Evolutionary conservation across 2,329 filamentous ascomycete species (phyloP).

Genomic region (Scortechinia acanthostroma): DNA sequence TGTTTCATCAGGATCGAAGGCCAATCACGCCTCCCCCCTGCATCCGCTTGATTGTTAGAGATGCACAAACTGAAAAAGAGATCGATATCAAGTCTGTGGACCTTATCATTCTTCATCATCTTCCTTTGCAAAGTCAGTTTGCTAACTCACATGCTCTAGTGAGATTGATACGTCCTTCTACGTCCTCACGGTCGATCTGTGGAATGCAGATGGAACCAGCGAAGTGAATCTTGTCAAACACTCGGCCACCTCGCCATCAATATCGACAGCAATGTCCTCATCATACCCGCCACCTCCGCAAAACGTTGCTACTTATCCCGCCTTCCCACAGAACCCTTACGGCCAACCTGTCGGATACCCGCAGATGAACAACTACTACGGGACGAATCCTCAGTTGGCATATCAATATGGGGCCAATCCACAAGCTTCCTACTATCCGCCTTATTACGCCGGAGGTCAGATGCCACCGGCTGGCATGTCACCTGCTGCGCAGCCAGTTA

Average conservation of each 20-base stretch:
- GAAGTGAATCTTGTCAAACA: constrained; percentile 64
- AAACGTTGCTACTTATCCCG: background rate
- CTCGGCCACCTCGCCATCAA: constrained; percentile 52
- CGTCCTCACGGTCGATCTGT: constrained; percentile 59
- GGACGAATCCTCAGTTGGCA: background rate
- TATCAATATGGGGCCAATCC: background rate
- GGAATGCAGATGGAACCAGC: constrained; percentile 45
- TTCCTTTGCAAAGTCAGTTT: no score
- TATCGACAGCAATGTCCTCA: constrained; percentile 53
- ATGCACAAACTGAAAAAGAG: constrained; percentile 45
- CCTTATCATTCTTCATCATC: background rate
- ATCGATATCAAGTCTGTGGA: constrained; percentile 43
- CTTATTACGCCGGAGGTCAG: background rate
- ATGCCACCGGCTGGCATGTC: constrained; percentile 1
- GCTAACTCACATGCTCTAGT: no score
- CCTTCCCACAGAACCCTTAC: background rate
- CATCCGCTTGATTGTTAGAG: constrained; percentile 50
- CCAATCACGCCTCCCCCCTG: constrained; percentile 65
- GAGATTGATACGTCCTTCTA: constrained; percentile 58
- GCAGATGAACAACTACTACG: background rate
- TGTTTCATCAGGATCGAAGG: constrained; percentile 43
- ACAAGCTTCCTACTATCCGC: background rate
- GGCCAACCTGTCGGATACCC: background rate
- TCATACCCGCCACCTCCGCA: constrained; percentile 42
- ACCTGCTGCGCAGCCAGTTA: background rate